Evolutionary conservation across 306 rosid species (phyloP).

Genomic region (Malus sieversii): DNA sequence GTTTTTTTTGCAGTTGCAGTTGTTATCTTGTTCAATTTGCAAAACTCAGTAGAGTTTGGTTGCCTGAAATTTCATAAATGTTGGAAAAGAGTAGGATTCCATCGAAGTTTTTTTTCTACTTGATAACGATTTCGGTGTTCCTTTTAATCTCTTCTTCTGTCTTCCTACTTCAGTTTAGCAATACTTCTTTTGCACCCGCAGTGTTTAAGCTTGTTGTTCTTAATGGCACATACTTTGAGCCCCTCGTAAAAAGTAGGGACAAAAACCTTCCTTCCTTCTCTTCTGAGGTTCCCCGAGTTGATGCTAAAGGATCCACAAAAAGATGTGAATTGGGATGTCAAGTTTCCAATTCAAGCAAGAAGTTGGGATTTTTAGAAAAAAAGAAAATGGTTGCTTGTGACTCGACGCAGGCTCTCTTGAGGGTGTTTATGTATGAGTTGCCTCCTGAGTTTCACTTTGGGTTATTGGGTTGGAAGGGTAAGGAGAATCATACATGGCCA

Average conservation of each 20-base stretch:
- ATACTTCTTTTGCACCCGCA: slow-evolving; percentile 58
- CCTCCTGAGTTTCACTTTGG: slow-evolving; percentile 90
- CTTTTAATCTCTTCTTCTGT: slow-evolving; percentile 65
- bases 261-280: slow-evolving; percentile 17
- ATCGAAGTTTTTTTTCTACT: slow-evolving; percentile 51
- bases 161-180: slow-evolving; percentile 65
- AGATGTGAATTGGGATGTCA: slow-evolving; percentile 26
- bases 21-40: slow-evolving; percentile 12
- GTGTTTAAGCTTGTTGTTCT: slow-evolving; percentile 65
- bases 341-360: slow-evolving; percentile 25
- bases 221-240: slow-evolving; percentile 52
- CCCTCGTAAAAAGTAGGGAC: slow-evolving; percentile 38
- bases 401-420: slow-evolving; percentile 40
- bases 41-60: slow-evolving; percentile 7
- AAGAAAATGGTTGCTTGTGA: slow-evolving; percentile 28
- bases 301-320: slow-evolving; percentile 11
- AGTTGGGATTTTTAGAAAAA: slow-evolving; percentile 19
- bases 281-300: slow-evolving; percentile 18
- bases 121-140: slow-evolving; percentile 57
- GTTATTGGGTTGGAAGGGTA: slow-evolving; percentile 82
- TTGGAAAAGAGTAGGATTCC: slow-evolving; percentile 62
- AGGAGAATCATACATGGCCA: slow-evolving; percentile 73
- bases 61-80: slow-evolving; percentile 37
- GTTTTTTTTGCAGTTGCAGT: background rate
- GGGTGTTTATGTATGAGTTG: slow-evolving; percentile 85